A percentile compares a stretch with the other conserved stretches of the same genome.
Evolutionary conservation across 2,329 filamentous ascomycete genomes (phyloP).

Genomic region (Talaromyces sp.): DNA sequence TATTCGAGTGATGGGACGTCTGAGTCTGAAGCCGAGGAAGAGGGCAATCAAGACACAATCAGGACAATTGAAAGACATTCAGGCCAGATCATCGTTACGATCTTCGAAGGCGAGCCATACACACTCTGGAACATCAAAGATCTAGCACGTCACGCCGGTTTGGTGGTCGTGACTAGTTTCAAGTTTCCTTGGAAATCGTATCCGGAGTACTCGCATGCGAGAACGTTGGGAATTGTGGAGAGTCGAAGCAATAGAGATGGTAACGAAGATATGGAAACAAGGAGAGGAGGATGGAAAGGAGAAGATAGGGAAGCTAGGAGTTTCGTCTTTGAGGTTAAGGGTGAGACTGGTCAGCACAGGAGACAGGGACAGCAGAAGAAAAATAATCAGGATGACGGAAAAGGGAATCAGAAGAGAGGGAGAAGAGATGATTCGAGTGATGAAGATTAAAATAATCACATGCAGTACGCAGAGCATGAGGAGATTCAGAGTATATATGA

Average conservation of each 20-base stretch:
- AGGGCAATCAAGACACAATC: conserved; percentile 22
- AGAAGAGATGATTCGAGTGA: conserved; percentile 6
- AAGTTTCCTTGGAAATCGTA: conserved; percentile 48
- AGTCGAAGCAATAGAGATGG: conserved; percentile 26
- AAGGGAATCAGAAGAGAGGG: not conserved
- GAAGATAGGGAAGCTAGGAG: conserved; percentile 47
- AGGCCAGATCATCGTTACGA: conserved; percentile 69
- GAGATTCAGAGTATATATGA: not conserved
- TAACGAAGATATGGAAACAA: conserved; percentile 27
- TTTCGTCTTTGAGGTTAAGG: conserved; percentile 45
- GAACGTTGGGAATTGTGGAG: conserved; percentile 46
- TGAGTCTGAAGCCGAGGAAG: conserved; percentile 21
- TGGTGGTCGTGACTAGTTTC: conserved; percentile 47
- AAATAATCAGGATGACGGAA: not conserved
- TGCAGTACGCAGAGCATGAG: not conserved
- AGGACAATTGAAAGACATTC: conserved; percentile 23
- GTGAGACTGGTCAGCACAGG: conserved; percentile 21
- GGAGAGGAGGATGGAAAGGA: conserved; percentile 47
- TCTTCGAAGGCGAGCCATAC: conserved; percentile 94
- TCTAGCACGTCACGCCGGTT: conserved; percentile 66
- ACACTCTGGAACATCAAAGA: conserved; percentile 93
- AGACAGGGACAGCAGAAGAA: not conserved
- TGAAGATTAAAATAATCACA: not conserved
- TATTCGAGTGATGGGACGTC: conserved; percentile 10
- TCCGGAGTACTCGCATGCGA: conserved; percentile 46